Percentiles rank a stretch among this genome's conserved stretches.
Evolutionary conservation across 768 basidiomycete genomes (phyloP).

Genomic region (Gyrodon lividus): DNA sequence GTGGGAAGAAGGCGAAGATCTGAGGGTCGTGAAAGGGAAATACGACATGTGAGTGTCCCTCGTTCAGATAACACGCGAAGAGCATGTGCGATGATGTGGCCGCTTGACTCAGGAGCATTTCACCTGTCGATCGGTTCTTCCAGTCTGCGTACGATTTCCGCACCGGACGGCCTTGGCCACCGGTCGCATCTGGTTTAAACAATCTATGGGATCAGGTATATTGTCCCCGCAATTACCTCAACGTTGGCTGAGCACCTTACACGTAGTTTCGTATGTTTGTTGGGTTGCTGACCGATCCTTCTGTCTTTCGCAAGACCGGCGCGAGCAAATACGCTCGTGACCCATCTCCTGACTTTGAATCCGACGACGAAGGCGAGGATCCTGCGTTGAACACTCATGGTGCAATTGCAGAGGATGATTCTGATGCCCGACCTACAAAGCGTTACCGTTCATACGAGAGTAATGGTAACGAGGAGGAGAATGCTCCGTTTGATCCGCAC

Average conservation of each 20-base stretch:
- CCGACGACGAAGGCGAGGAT: slow-evolving; percentile 28
- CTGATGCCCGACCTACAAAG: slow-evolving; percentile 17
- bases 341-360: slow-evolving; percentile 35
- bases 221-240: not conserved
- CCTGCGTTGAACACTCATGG: slow-evolving; percentile 7
- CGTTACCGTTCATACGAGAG: slow-evolving; percentile 24
- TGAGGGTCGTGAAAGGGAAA: slow-evolving; percentile 38
- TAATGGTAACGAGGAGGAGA: slow-evolving; percentile 31
- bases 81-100: slow-evolving; percentile 3
- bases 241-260: slow-evolving; percentile 8
- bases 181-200: slow-evolving; percentile 29
- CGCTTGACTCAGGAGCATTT: slow-evolving; percentile 35
- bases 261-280: slow-evolving; percentile 58
- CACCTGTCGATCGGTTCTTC: slow-evolving; percentile 54
- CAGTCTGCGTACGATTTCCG: slow-evolving; percentile 61
- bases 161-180: slow-evolving; percentile 39
- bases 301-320: slow-evolving; percentile 31
- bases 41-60: slow-evolving; percentile 50
- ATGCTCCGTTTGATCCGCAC: slow-evolving; percentile 37
- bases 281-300: slow-evolving; percentile 54
- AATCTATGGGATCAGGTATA: slow-evolving; percentile 67
- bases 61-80: not conserved
- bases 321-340: slow-evolving; percentile 31
- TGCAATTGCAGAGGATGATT: not conserved
- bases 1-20: slow-evolving; percentile 65